Base-by-base conservation (phyloP, 768 basidiomycete species). In the Cyathus striatus region DNA sequence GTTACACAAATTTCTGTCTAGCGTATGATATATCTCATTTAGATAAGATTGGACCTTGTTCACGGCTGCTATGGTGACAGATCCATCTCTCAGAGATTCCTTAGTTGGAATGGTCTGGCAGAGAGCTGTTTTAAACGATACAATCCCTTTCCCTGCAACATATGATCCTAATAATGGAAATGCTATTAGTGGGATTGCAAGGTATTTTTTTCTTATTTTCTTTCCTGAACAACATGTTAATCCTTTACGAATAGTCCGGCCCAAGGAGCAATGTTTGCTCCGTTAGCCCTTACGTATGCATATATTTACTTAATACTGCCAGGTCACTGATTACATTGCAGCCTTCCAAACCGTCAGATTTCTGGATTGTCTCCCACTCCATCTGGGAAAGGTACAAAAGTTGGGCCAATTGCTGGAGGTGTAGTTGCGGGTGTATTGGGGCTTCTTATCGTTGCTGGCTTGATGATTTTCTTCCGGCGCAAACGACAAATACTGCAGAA, bases 11-110 rank as follows among this genome's bases (percentile, higher is more conserved):
- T 37, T 25, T 3, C 10, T 12, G 7, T 22, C 33, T 13, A n/a
- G 18, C 9, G n/a, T n/a, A n/a, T n/a, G n/a, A 33, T n/a, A 5
- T 10, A 7, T 4, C 24, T 18, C 12, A 5, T 14, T 16, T n/a
- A 14, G 14, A 22, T 18, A 22, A 64, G 76, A 76, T 44, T 79
- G 76, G 78, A 61, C 69, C 5, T 55, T 76, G 20, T 69, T 74
- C 51, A 70, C 72, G 5, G 75, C 78, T 2, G 73, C 67, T 0
- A 65, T 69, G 0, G 62, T 68, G 21, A 61, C 63, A 0, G 57
- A 63, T 35, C 41, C 38, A 2, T 46, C 56, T 0, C 60, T 58
- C 1, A 59, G 71, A 17, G 61, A 78, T 47, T 46, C 54, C 18
- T 57, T 78, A 34, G 61, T 79, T 1, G 40, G 45, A 0, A 45